Evolutionary conservation across 2,329 filamentous ascomycete genomes (phyloP), one percentile per base, ranked within the genome.

Genomic region (Cadophora sp.): DNA sequence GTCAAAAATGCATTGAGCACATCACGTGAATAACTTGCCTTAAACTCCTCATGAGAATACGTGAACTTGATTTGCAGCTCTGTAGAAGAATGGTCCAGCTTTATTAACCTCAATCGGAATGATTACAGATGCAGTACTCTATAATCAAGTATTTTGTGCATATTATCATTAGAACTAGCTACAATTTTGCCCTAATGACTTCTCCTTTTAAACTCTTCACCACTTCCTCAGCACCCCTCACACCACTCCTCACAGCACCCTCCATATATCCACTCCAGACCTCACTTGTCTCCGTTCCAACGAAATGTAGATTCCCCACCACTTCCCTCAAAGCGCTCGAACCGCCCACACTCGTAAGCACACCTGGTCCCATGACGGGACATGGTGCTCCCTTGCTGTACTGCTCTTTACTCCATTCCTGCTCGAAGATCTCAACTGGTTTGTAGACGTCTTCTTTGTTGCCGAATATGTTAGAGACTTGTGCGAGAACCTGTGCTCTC

Each of bases 241-340:
- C 79, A 0, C 83, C 83, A 3, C 78, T 80, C 0, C 79, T 71
- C 24, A 85, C 76, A 0, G 83, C 83, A 5, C 83, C 83, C 66
- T 85, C 83, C 79, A 85, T 83, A 68, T 84, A 85, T 0, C 83
- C 83, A 64, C 82, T 83, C 83, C 83, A 85, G 58, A 82, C 80
- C 2, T 67, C 77, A 7, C 79, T 78, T 14, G 80, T 82, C 74
- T 85, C 83, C 0, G 83, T 85, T 0, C 83, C 83, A 2, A 82
- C 82, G 70, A 84, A 85, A 68, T 85, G 82, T 4, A 85, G 33
- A 43, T 81, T 79, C 0, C 79, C 77, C n/a, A 78, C 70, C 0
- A 76, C 75, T 56, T 77, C 76, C 6, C 76, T 76, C 41, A 79
- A 76, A 4, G 77, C 69, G 7, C 58, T 18, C 47, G 55, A 58